Evolutionary conservation across 2,329 filamentous ascomycete genomes (phyloP), one percentile per base, ranked within the genome.

Genomic region (Aspergillus chevalieri): DNA sequence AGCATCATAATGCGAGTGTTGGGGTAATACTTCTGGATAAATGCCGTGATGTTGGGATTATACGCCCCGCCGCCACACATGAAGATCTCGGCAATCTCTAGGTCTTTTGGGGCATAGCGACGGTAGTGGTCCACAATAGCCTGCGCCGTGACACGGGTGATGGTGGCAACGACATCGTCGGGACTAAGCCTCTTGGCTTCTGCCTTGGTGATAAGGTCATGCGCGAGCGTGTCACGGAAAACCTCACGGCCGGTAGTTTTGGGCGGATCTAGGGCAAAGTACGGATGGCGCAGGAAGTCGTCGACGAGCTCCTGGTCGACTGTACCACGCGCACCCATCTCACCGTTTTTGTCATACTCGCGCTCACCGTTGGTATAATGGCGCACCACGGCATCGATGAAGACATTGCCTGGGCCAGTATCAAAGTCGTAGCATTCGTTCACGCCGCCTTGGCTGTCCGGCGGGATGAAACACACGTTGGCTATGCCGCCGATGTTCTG

Each of bases 401-500:
- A 74, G 30, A 68, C 63, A 54, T 80, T 82, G 9, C 79, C 79
- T 3, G 78, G 79, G 12, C 79, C 79, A 3, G 77, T 80, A 56
- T 80, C 75, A 52, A 80, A 78, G 57, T 79, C 77, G 56, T 74
- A 75, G 50, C 69, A 72, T 43, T 69, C 66, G 51, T 67, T 61
- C 26, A 69, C 60, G 17, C 71, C 59, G 26, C 63, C 63, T 46
- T 77, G 71, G 4, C 48, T 55, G 47, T 64, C 63, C 0, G 78
- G 74, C 3, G 77, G 78, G 46, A 82, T 78, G 64, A 83, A 82
- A 65, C 77, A 83, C 21, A 84, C 76, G 55, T 80, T 83, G 26
- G 77, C 78, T 39, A 84, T 81, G 28, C 80, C 79, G 46, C 79
- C 79, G 47, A 84, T 82, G 57, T 83, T 82, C 58, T 83, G 78